These are phyloP conservation scores for Monosporozyma aerobia DNA, from an alignment of 805 yeast species.

Conservation along the genomic window DNA sequence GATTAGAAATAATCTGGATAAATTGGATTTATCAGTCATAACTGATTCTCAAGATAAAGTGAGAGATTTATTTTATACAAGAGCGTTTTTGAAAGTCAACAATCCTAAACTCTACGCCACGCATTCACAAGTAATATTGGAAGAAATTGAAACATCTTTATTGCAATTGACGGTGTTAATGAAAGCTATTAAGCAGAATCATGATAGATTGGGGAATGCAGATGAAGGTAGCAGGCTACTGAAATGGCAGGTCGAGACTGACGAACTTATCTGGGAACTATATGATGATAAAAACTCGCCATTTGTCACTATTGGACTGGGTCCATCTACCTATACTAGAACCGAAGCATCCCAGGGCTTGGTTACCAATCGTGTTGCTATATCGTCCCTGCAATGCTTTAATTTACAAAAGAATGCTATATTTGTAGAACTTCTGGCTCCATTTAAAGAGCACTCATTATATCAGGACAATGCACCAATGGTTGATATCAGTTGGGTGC, in stretches of 20 bases:
- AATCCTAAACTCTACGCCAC: conserved; percentile 29
- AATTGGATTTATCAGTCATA: conserved; percentile 35
- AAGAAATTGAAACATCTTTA: conserved; percentile 28
- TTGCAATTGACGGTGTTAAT: conserved; percentile 36
- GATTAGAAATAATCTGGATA: conserved; percentile 30
- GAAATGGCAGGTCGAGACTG: conserved; percentile 44
- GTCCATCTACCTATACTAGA: conserved; percentile 39
- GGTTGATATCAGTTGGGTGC: conserved; percentile 41
- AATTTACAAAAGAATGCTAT: conserved; percentile 40
- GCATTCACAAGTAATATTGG: conserved; percentile 31
- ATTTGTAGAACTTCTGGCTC: conserved; percentile 46
- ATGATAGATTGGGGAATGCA: conserved; percentile 22
- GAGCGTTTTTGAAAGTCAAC: conserved; percentile 34
- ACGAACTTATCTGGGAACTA: conserved; percentile 51
- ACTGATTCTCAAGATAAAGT: conserved; percentile 40
- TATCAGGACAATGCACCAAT: conserved; percentile 28
- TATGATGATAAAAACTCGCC: conserved; percentile 40
- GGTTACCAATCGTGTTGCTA: conserved; percentile 37
- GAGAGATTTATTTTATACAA: conserved; percentile 34
- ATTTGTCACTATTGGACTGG: conserved; percentile 45
- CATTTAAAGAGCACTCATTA: conserved; percentile 24
- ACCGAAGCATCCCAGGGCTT: conserved; percentile 46
- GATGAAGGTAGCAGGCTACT: conserved; percentile 22
- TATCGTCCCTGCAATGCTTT: conserved; percentile 42
- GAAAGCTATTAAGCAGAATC: conserved; percentile 34